These are phyloP conservation scores for Picea glauca DNA, from an alignment of 75 land plant species.

Conservation along the genomic window DNA sequence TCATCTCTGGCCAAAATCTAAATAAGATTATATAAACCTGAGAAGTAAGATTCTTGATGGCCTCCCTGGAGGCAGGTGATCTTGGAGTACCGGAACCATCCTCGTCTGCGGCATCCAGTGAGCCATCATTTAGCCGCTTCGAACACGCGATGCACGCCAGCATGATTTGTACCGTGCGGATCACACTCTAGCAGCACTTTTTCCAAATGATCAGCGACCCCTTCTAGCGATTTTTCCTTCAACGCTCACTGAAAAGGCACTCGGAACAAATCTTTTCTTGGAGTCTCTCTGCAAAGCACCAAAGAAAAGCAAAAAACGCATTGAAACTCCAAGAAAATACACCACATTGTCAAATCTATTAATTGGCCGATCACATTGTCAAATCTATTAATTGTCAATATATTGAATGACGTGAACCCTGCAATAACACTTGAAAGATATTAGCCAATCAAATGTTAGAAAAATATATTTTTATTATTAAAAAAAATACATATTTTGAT, in stretches of 20 bases:
- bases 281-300: neutral
- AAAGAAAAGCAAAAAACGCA: neutral
- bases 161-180: slow-evolving; percentile 20
- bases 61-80: slow-evolving; percentile 31
- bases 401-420: no score
- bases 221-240: neutral
- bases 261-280: neutral
- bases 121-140: slow-evolving; percentile 41
- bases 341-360: no score
- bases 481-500: no score
- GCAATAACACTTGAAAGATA: no score
- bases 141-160: slow-evolving; percentile 68
- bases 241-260: neutral
- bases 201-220: neutral
- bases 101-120: slow-evolving; percentile 12
- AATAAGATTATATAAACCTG: slow-evolving; percentile 33
- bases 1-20: no score
- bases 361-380: no score
- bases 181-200: neutral
- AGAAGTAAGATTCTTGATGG: slow-evolving; percentile 58
- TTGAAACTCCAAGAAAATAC: neutral
- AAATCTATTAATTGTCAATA: no score
- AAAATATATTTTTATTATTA: no score
- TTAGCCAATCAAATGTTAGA: no score
- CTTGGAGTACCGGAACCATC: slow-evolving; percentile 24